Percentiles rank a stretch among this genome's conserved stretches.
Conservation (phyloP, 371 early-diverging fungal species). For the Mortierella sp. region DNA sequence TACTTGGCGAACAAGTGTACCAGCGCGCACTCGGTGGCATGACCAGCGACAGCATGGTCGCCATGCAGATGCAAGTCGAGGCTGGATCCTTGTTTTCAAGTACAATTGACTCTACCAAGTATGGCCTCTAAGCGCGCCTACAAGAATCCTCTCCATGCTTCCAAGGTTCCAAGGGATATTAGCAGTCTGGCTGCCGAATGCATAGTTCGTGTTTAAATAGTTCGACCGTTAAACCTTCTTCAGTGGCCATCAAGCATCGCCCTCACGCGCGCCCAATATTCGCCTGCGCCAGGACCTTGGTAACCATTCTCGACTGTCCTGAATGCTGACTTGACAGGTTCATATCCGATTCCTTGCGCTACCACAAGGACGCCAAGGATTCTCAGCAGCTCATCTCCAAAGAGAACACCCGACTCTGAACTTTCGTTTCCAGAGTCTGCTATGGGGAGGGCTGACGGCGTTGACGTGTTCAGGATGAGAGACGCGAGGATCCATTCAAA, state of each 20-base stretch:
- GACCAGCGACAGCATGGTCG: slow-evolving; percentile 7
- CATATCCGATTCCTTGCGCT: slow-evolving; percentile 28
- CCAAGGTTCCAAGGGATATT: no score
- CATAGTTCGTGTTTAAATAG: no score
- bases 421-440: background rate
- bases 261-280: slow-evolving; percentile 20
- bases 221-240: no score
- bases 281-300: background rate
- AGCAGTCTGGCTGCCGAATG: no score
- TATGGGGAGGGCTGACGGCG: background rate
- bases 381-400: slow-evolving; percentile 30
- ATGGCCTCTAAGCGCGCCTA: no score
- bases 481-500: slow-evolving; percentile 36
- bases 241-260: slow-evolving; percentile 8
- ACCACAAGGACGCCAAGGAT: slow-evolving; percentile 20
- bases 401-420: slow-evolving; percentile 1
- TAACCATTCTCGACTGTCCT: slow-evolving; percentile 3
- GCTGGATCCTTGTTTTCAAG: no score
- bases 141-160: no score
- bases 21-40: slow-evolving; percentile 1
- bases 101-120: no score
- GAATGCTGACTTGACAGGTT: slow-evolving; percentile 19
- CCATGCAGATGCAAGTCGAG: background rate
- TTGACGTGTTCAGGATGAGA: background rate
- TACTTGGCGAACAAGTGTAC: slow-evolving; percentile 19